These are phyloP conservation scores for Crucibulum parvulum DNA, from an alignment of 1,284 basidiomycete species.

Conservation along the genomic window DNA sequence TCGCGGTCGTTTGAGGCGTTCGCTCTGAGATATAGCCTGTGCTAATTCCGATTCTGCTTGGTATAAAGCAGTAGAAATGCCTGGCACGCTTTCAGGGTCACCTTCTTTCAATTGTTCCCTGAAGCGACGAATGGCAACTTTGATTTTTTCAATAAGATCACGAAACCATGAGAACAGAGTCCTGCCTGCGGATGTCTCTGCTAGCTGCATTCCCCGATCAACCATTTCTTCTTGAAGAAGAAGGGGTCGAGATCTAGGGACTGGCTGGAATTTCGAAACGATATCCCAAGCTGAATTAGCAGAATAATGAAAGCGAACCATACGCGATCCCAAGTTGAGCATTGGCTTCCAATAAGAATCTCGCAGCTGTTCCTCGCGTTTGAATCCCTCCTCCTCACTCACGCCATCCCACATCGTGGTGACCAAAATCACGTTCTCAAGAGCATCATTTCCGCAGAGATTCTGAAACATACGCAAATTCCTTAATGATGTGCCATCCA, in stretches of 20 bases:
- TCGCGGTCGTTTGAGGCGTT: too few species aligned
- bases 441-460: constrained; percentile 16
- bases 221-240: constrained; percentile 3
- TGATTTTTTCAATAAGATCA: constrained; percentile 1
- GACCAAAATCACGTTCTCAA: constrained; percentile 12
- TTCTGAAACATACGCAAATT: constrained; percentile 17
- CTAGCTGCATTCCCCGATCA: neutral
- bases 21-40: too few species aligned
- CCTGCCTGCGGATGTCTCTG: constrained; percentile 3
- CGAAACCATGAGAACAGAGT: constrained; percentile 1
- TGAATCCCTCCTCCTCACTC: neutral
- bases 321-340: constrained; percentile 9
- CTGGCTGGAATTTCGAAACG: neutral
- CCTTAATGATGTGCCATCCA: constrained; percentile 11
- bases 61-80: neutral
- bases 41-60: neutral
- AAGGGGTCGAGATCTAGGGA: neutral
- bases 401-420: constrained; percentile 21
- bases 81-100: neutral
- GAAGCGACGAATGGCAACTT: neutral
- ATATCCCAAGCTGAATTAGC: constrained; percentile 13
- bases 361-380: constrained; percentile 14
- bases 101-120: neutral
- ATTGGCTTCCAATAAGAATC: constrained; percentile 14
- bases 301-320: constrained; percentile 1